Evolutionary conservation across 139 green algal genomes (phyloP).

Genomic region (Picocystis salinarum): DNA sequence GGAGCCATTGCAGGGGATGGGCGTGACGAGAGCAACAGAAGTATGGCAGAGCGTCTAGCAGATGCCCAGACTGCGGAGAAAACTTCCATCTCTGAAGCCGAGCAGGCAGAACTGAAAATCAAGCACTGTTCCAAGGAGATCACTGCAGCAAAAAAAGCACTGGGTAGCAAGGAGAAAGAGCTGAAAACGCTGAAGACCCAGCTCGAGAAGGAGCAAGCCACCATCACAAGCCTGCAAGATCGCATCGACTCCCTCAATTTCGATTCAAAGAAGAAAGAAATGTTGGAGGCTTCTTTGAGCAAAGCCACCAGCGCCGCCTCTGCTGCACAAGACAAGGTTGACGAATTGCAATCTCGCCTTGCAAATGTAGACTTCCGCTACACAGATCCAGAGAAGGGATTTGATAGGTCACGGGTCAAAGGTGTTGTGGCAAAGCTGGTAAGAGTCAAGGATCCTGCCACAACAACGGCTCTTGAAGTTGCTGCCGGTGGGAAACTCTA

Average conservation of each 20-base stretch:
- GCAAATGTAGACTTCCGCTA: conserved; percentile 45
- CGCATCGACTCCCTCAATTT: conserved; percentile 1
- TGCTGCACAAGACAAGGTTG: conserved; percentile 1
- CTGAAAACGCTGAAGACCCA: conserved; percentile 28
- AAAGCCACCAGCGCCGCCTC: not conserved
- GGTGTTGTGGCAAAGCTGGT: conserved; percentile 4
- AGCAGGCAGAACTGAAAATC: conserved; percentile 34
- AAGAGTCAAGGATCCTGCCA: conserved; percentile 40
- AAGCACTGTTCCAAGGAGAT: conserved; percentile 73
- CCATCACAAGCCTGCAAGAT: conserved; percentile 17
- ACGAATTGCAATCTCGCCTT: conserved; percentile 5
- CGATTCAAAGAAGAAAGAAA: conserved; percentile 20
- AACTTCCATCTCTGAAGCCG: conserved; percentile 17
- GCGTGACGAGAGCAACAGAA: conserved; percentile 53
- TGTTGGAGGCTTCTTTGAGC: conserved; percentile 11
- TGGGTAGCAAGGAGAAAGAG: conserved; percentile 58
- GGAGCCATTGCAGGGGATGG: conserved; percentile 63
- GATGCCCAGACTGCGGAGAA: conserved; percentile 43
- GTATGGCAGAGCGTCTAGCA: conserved; percentile 50
- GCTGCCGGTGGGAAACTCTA: conserved; percentile 79
- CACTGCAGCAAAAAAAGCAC: conserved; percentile 32
- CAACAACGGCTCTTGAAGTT: conserved; percentile 77
- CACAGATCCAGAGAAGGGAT: conserved; percentile 43
- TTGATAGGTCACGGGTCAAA: conserved; percentile 23
- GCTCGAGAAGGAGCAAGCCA: conserved; percentile 26